Evolutionary conservation across 2,329 filamentous ascomycete genomes (phyloP).

Genomic region (Fusarium sp.): DNA sequence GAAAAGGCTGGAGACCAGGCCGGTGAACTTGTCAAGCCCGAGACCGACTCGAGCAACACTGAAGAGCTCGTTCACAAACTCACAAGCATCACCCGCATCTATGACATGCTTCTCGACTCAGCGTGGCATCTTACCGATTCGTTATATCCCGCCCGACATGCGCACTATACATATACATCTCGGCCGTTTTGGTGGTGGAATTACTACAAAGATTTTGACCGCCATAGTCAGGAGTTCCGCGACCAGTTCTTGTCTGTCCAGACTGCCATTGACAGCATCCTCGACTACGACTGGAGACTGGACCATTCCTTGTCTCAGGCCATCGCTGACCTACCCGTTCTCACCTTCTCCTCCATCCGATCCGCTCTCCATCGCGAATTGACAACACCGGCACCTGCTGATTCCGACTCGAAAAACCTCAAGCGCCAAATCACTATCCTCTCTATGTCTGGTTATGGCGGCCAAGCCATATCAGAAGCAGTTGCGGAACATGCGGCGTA

Average conservation of each 20-base stretch:
- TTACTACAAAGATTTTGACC: conserved; percentile 49
- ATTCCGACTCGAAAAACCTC: conserved; percentile 46
- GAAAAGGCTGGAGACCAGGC: conserved; percentile 31
- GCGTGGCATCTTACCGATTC: conserved; percentile 50
- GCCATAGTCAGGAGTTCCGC: conserved; percentile 41
- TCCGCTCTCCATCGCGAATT: conserved; percentile 46
- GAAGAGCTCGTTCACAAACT: conserved; percentile 31
- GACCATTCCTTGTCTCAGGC: conserved; percentile 48
- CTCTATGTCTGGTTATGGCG: conserved; percentile 52
- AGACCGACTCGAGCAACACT: conserved; percentile 5
- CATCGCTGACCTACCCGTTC: conserved; percentile 48
- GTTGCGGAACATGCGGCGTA: conserved; percentile 73
- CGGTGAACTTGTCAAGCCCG: conserved; percentile 13
- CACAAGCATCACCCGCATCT: conserved; percentile 35
- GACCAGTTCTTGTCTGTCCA: conserved; percentile 44
- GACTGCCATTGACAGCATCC: conserved; percentile 40
- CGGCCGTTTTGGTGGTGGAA: conserved; percentile 56
- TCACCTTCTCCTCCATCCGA: conserved; percentile 47
- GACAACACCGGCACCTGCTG: conserved; percentile 38
- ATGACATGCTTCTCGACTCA: conserved; percentile 52
- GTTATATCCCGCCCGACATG: conserved; percentile 47
- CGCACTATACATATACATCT: conserved; percentile 48
- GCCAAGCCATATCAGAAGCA: conserved; percentile 51
- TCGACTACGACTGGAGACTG: conserved; percentile 46
- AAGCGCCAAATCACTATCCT: conserved; percentile 54